These are phyloP conservation scores for Zoysia matrella DNA, from an alignment of 202 grass and related monocot genomes.

Conservation along the genomic window DNA sequence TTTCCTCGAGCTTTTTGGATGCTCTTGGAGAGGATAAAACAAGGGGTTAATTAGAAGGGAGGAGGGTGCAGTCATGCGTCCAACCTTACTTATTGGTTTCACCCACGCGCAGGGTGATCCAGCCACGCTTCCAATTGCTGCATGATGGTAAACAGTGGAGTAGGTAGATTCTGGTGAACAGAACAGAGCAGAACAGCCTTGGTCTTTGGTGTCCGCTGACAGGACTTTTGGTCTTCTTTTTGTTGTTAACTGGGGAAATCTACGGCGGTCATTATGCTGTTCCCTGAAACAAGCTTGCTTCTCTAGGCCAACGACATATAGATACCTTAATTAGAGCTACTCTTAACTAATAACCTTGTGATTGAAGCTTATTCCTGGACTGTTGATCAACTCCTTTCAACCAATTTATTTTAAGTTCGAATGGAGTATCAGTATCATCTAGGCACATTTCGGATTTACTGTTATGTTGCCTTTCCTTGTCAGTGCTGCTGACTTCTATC, in stretches of 20 bases:
- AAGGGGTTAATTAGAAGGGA: constrained; percentile 17
- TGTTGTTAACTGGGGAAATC: neutral
- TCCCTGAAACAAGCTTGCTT: neutral
- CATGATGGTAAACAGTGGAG: constrained; percentile 7
- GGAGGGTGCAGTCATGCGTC: constrained; percentile 6
- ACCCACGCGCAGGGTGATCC: constrained; percentile 6
- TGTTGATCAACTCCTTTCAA: no score
- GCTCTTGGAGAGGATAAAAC: constrained; percentile 56
- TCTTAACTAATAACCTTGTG: neutral
- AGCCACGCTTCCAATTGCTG: constrained; percentile 23
- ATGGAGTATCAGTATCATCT: no score
- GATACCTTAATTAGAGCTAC: no score
- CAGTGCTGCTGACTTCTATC: no score
- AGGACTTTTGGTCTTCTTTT: constrained; percentile 25
- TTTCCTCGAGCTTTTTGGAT: constrained; percentile 48
- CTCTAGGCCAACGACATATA: neutral
- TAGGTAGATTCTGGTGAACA: neutral
- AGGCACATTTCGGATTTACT: no score
- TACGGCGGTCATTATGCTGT: neutral
- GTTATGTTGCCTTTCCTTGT: no score
- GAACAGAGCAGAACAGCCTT: neutral
- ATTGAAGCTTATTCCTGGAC: neutral
- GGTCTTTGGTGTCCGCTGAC: constrained; percentile 2
- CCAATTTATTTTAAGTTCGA: no score
- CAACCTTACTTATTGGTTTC: constrained; percentile 12